Percentiles rank a stretch among this genome's conserved stretches.
Evolutionary conservation across 129 eudicot species (phyloP).

Genomic region (Erigeron canadensis): DNA sequence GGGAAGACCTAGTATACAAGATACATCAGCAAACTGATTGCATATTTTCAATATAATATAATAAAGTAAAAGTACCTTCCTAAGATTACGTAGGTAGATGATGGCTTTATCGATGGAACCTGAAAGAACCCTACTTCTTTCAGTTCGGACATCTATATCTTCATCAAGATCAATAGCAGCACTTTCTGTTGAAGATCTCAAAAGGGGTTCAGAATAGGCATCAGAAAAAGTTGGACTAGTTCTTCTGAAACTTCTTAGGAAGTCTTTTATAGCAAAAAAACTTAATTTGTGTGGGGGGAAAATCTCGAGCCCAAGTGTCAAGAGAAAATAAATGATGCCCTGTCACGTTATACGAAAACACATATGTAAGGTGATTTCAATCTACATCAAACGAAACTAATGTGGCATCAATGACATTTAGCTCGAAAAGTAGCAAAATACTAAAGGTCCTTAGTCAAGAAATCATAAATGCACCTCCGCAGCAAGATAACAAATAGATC

Average conservation of each 20-base stretch:
- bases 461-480: slow-evolving; percentile 64
- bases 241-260: slow-evolving; percentile 41
- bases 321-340: slow-evolving; percentile 66
- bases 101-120: slow-evolving; percentile 81
- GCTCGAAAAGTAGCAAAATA: slow-evolving; percentile 4
- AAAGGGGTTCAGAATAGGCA: slow-evolving; percentile 69
- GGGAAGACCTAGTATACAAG: slow-evolving; percentile 68
- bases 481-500: slow-evolving; percentile 83
- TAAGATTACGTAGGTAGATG: slow-evolving; percentile 74
- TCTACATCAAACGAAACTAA: not conserved
- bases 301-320: slow-evolving; percentile 81
- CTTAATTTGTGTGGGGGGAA: slow-evolving; percentile 55
- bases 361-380: slow-evolving; percentile 6
- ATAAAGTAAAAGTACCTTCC: slow-evolving; percentile 53
- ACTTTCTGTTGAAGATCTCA: slow-evolving; percentile 49
- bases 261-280: slow-evolving; percentile 32
- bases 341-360: slow-evolving; percentile 34
- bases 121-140: slow-evolving; percentile 80
- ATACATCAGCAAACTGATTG: slow-evolving; percentile 13
- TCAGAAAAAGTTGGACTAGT: slow-evolving; percentile 23
- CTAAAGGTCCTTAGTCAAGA: not conserved
- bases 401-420: slow-evolving; percentile 4
- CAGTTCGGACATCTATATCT: slow-evolving; percentile 81
- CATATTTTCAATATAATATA: not conserved
- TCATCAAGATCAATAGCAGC: slow-evolving; percentile 54